Conservation (phyloP, 2,329 filamentous ascomycete genomes). For the Tolypocladium guangdongense region DNA sequence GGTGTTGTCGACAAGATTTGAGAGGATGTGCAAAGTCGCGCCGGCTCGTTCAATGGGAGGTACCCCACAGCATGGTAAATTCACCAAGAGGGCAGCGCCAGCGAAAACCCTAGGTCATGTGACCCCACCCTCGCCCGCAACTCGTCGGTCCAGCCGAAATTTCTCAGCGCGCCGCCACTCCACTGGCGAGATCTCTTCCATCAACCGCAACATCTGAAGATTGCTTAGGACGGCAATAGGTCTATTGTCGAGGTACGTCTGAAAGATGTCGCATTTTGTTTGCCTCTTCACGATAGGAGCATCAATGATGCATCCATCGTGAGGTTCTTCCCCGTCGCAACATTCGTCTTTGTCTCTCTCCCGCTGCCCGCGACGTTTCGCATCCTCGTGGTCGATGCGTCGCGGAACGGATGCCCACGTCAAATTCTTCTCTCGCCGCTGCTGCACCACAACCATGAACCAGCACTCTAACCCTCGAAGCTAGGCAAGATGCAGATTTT, state of each 20-base stretch:
- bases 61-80: constrained; percentile 6
- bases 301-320: constrained; percentile 18
- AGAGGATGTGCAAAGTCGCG: constrained; percentile 8
- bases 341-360: not conserved
- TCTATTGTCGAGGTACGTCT: constrained; percentile 54
- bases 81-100: constrained; percentile 9
- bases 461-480: constrained; percentile 28
- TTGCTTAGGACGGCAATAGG: constrained; percentile 53
- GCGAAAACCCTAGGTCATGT: constrained; percentile 17
- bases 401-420: not conserved
- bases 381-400: not conserved
- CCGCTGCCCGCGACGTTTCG: not conserved
- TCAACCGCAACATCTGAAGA: constrained; percentile 40
- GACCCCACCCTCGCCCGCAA: constrained; percentile 5
- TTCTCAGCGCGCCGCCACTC: constrained; percentile 18
- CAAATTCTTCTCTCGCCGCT: not conserved
- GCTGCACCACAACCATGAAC: not conserved
- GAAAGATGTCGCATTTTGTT: constrained; percentile 34
- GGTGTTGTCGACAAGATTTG: constrained; percentile 7
- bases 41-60: constrained; percentile 4
- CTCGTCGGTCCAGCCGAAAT: constrained; percentile 10
- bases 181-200: constrained; percentile 13
- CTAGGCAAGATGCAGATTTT: constrained; percentile 67
- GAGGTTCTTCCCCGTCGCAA: constrained; percentile 11
- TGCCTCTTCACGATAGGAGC: constrained; percentile 14